Base-by-base conservation (phyloP, 202 grass and related monocot species). In the Bolboschoenoplectus hybrid region DNA sequence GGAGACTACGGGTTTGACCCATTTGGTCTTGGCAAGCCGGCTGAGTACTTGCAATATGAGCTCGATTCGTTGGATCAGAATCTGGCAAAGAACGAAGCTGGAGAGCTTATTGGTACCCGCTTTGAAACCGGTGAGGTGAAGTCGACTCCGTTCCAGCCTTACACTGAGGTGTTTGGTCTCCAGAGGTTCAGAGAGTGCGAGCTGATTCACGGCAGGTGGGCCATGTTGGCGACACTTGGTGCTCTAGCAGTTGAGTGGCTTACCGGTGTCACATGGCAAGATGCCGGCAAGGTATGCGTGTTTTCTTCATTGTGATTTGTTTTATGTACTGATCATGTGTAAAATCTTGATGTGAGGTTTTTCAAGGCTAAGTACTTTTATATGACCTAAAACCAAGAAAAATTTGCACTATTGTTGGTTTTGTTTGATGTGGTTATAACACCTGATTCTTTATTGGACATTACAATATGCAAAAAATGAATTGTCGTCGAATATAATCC, bases 1-100 rank as follows among this genome's bases (percentile, higher is more conserved):
- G 96, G 96, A 6, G 96, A 98, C 86, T 98, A 98, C 67, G 96
- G 96, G 63, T 98, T 98, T 85, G 96, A 98, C 90, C 96, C 96
- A 3, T 91, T 86, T 7, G 96, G 93, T 0, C 96, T 98, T 9
- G 96, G 91, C 44, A 98, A 98, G 74, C 96, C 96, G 13, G 93
- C 79, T 80, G 96, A 98, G 96, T 98, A 98, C 93, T 88, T 98
- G 81, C 96, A 98, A 84, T 98, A 75, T 84, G 96, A 98, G 1
- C 56, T 91, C 64, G 96, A 98, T 89, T 94, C 91, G 38, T 91
- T 98, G 84, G 96, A 98, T 91, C 96, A 98, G 96, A 98, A 98
- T 88, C 89, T 98, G 73, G 91, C 96, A 3, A 91, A 90, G 93
- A 98, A 98, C 65, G 0, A 6, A 14, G 74, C 87, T 20, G 96